Percentiles rank a stretch among this genome's conserved stretches.
Evolutionary conservation across 2,329 filamentous ascomycete genomes (phyloP).

Genomic region (Lojkania enalia): DNA sequence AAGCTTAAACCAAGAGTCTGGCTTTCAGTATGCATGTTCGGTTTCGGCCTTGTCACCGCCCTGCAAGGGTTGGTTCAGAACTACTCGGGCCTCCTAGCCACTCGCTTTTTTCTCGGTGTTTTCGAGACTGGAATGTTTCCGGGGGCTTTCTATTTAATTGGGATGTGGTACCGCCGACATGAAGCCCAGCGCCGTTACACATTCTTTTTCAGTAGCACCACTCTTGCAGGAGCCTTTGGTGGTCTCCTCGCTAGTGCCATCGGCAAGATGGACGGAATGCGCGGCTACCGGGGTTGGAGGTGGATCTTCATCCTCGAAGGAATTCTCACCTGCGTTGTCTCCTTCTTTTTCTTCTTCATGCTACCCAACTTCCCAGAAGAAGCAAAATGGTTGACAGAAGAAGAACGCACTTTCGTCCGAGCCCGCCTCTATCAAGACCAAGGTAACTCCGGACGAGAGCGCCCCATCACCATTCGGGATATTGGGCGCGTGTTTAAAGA

Average conservation of each 20-base stretch:
- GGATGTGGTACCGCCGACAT: constrained; percentile 85
- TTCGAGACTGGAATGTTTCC: constrained; percentile 64
- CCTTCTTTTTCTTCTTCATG: constrained; percentile 52
- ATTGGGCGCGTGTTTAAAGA: constrained; percentile 54
- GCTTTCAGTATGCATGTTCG: constrained; percentile 79
- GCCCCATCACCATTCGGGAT: constrained; percentile 48
- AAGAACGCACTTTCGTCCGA: constrained; percentile 52
- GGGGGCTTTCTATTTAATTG: constrained; percentile 69
- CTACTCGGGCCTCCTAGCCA: constrained; percentile 75
- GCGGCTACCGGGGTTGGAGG: constrained; percentile 72
- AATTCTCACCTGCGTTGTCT: constrained; percentile 48
- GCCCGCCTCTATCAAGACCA: constrained; percentile 53
- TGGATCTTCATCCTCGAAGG: constrained; percentile 80
- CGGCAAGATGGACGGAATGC: constrained; percentile 77
- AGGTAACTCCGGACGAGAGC: constrained; percentile 51
- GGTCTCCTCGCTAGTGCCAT: constrained; percentile 84
- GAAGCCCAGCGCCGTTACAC: constrained; percentile 92
- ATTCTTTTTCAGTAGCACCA: constrained; percentile 88
- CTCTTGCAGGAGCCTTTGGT: constrained; percentile 80
- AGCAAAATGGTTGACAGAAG: constrained; percentile 51
- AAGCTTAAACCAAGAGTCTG: constrained; percentile 57
- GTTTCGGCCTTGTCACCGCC: constrained; percentile 75
- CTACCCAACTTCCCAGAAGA: constrained; percentile 56
- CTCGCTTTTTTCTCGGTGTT: constrained; percentile 78
- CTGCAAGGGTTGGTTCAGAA: constrained; percentile 77